A percentile compares a stretch with the other conserved stretches of the same genome.
Conservation (phyloP, 2,329 filamentous ascomycete species). For the Clonostachys rhizophaga region DNA sequence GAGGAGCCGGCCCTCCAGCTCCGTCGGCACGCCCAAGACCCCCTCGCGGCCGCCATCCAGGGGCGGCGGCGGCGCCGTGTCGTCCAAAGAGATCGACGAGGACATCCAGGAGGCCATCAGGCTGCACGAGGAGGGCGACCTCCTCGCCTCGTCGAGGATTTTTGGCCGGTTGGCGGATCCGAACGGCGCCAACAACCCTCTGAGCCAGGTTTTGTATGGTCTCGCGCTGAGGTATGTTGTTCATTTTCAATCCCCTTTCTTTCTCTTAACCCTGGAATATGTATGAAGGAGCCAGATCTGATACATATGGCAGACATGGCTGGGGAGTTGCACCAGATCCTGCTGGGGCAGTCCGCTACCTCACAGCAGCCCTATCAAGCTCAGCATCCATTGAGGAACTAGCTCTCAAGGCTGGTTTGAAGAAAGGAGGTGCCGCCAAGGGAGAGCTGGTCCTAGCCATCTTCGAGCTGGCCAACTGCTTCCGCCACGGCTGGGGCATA, state of each 20-base stretch:
- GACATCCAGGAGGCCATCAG: constrained; percentile 95
- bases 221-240: constrained; percentile 73
- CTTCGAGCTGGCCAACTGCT: constrained; percentile 89
- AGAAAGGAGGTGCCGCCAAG: constrained; percentile 91
- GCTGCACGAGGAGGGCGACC: constrained; percentile 79
- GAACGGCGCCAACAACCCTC: constrained; percentile 79
- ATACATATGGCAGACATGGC: constrained; percentile 64
- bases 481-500: constrained; percentile 92
- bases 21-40: background rate
- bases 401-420: constrained; percentile 81
- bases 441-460: constrained; percentile 95
- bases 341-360: constrained; percentile 71
- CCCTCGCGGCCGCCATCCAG: constrained; percentile 7
- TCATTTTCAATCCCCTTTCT: constrained; percentile 6
- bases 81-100: constrained; percentile 50
- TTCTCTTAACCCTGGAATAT: background rate
- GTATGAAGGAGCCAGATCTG: too few relatives aligned
- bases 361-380: constrained; percentile 85
- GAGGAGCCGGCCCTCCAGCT: constrained; percentile 33
- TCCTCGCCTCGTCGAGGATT: constrained; percentile 75
- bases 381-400: constrained; percentile 81
- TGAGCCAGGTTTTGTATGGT: constrained; percentile 94
- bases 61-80: constrained; percentile 22
- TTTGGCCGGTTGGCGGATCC: constrained; percentile 83
- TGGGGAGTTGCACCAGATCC: constrained; percentile 82